Conservation (phyloP, 441 rosid species). For the Corymbia citriodora region DNA sequence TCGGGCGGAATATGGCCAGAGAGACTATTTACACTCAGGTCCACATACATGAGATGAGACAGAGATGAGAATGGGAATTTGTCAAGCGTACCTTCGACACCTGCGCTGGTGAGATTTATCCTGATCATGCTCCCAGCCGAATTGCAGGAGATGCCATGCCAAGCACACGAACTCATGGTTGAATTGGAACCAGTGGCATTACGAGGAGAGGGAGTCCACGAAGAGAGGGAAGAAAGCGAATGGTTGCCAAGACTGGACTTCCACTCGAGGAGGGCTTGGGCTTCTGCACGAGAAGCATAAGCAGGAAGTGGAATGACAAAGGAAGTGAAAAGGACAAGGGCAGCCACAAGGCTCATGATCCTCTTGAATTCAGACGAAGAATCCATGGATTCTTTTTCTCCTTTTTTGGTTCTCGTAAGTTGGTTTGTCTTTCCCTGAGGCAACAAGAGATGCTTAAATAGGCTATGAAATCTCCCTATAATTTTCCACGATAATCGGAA, state of each 20-base stretch:
- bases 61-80: neutral
- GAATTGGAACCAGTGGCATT: neutral
- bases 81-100: accelerated
- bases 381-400: too few species aligned
- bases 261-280: constrained; percentile 26
- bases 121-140: neutral
- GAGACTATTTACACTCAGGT: neutral
- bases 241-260: constrained; percentile 7
- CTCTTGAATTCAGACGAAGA: too few species aligned
- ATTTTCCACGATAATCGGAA: too few species aligned
- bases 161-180: constrained; percentile 1
- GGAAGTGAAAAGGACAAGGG: neutral
- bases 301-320: neutral
- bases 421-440: too few species aligned
- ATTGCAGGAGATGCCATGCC: constrained; percentile 29
- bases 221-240: neutral
- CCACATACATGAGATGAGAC: neutral
- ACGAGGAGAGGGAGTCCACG: constrained; percentile 10
- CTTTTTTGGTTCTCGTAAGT: too few species aligned
- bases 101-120: constrained; percentile 22
- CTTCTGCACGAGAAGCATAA: neutral
- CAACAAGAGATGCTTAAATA: too few species aligned
- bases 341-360: neutral
- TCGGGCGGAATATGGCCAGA: neutral
- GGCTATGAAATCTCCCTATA: too few species aligned